phyloP scores from a whole-genome alignment of 805 yeast genomes.

The Pichia heedii region DNA sequence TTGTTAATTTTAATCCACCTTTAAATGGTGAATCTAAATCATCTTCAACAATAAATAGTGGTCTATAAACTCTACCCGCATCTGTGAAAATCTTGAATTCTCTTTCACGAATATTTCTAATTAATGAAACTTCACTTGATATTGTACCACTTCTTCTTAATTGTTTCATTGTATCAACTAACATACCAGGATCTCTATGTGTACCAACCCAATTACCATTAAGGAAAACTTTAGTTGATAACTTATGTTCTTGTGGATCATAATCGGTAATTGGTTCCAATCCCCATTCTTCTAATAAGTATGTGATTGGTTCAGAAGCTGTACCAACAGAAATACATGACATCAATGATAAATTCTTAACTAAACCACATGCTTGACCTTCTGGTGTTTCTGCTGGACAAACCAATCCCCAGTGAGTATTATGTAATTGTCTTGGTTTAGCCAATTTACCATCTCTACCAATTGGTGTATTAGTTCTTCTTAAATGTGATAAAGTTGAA shows the following conservation, averaged over 20 bases:
- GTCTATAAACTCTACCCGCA: slow-evolving; percentile 98
- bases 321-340: slow-evolving; percentile 97
- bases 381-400: slow-evolving; percentile 99
- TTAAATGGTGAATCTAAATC: slow-evolving; percentile 57
- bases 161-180: slow-evolving; percentile 83
- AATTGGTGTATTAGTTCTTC: slow-evolving; percentile 98
- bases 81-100: slow-evolving; percentile 95
- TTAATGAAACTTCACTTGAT: slow-evolving; percentile 91
- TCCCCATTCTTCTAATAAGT: slow-evolving; percentile 97
- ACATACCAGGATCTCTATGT: slow-evolving; percentile 89
- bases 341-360: slow-evolving; percentile 92
- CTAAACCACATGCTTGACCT: slow-evolving; percentile 99
- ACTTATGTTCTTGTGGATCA: slow-evolving; percentile 84
- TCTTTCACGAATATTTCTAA: slow-evolving; percentile 93
- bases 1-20: slow-evolving; percentile 76
- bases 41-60: slow-evolving; percentile 87
- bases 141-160: slow-evolving; percentile 94
- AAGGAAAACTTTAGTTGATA: slow-evolving; percentile 88
- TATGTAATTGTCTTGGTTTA: slow-evolving; percentile 97
- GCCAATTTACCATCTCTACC: slow-evolving; percentile 99
- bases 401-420: slow-evolving; percentile 99
- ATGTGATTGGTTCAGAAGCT: slow-evolving; percentile 89
- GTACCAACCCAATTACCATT: slow-evolving; percentile 99
- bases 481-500: slow-evolving; percentile 95
- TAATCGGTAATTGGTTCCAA: slow-evolving; percentile 96